Percentiles rank a stretch among this genome's conserved stretches.
Evolutionary conservation across 1,284 basidiomycete species (phyloP).

Genomic region (Ustilago shanxiensis): DNA sequence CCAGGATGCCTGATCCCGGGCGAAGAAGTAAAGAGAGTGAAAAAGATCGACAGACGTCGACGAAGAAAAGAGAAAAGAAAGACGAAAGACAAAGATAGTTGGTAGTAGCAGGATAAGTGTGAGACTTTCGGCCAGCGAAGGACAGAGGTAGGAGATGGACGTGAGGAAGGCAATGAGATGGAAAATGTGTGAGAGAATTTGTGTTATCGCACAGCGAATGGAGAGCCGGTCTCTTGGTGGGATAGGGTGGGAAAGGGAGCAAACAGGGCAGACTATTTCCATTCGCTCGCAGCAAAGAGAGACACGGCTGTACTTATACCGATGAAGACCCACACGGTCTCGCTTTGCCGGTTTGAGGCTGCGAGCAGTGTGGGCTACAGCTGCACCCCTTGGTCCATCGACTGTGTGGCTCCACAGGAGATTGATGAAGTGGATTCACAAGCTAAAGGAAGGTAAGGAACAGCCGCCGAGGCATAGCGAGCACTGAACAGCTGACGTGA

Average conservation of each 20-base stretch:
- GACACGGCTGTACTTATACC: slow-evolving; percentile 18
- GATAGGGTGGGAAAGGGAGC: neutral
- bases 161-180: neutral
- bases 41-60: slow-evolving; percentile 2
- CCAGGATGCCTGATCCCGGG: slow-evolving; percentile 4
- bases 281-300: neutral
- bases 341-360: neutral
- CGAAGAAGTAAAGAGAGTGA: neutral
- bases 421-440: neutral
- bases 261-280: neutral
- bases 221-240: slow-evolving; percentile 10
- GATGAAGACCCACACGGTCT: neutral
- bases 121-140: slow-evolving; percentile 15
- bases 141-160: neutral
- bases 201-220: slow-evolving; percentile 18
- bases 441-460: neutral
- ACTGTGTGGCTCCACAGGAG: neutral
- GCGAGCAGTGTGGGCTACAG: neutral
- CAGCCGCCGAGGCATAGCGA: neutral
- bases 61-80: neutral
- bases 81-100: slow-evolving; percentile 1
- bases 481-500: neutral
- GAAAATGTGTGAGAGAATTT: neutral
- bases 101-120: neutral
- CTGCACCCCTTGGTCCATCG: neutral